These are phyloP conservation scores for Tilletia setariae DNA, from an alignment of 1,284 basidiomycete genomes.

Conservation along the genomic window DNA sequence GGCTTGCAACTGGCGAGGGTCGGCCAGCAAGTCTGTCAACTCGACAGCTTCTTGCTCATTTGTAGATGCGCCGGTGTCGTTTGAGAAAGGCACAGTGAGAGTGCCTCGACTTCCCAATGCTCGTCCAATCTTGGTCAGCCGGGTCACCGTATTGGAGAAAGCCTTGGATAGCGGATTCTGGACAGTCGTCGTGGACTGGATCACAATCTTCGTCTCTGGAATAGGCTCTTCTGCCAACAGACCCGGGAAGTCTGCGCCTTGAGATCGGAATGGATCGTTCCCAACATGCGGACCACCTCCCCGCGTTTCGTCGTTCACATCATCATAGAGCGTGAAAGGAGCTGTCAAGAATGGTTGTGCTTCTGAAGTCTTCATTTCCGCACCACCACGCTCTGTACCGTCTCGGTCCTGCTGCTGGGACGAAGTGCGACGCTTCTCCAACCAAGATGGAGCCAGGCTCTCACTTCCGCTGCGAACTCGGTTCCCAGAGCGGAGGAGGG, in stretches of 20 bases:
- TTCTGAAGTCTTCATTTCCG: too few relatives aligned
- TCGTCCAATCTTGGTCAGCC: conserved; percentile 74
- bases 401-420: not conserved
- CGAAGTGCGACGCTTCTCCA: not conserved
- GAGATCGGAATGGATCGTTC: not conserved
- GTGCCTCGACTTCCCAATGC: conserved; percentile 57
- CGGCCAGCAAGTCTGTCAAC: conserved; percentile 11
- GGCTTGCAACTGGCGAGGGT: conserved; percentile 1
- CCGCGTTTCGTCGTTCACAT: not conserved
- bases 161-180: conserved; percentile 67
- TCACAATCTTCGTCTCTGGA: not conserved
- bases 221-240: not conserved
- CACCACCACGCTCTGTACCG: not conserved
- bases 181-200: conserved; percentile 2
- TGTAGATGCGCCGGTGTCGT: not conserved
- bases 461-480: conserved; percentile 8
- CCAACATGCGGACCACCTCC: not conserved
- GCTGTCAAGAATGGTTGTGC: conserved; percentile 1
- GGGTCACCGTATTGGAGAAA: conserved; percentile 74
- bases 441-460: conserved; percentile 5
- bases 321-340: conserved; percentile 2
- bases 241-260: not conserved
- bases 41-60: conserved; percentile 15
- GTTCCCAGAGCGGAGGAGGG: not conserved
- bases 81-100: conserved; percentile 17